Evolutionary conservation across 2,329 filamentous ascomycete genomes (phyloP), one percentile per base, ranked within the genome.

Genomic region (Akanthomyces uredinophilus): DNA sequence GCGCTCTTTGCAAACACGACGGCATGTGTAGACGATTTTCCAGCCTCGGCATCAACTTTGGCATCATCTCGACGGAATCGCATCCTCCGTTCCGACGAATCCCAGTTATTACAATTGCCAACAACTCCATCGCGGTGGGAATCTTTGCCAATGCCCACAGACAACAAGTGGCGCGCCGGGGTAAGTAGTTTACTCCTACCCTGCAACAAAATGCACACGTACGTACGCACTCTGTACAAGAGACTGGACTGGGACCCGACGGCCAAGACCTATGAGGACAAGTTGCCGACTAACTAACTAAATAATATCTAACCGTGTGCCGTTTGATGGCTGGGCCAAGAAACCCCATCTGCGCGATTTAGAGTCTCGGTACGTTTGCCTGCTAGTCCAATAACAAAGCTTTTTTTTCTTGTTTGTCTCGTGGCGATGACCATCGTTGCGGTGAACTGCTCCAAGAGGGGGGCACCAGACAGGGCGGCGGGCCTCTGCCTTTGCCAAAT

Each of bases 341-440:
- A 10, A 29, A 29, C n/a, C 32, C 55, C 43, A 49, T 58, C n/a
- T 58, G 43, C 29, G 29, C 32, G 43, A 58, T 58, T 58, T 49
- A 55, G 22, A 27, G 10, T 20, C 20, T 29, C 44, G 43, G 16
- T 32, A 13, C 18, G 55, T 49, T 58, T 46, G 55, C 27, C 44
- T 41, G 22, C 14, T 14, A 37, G 27, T 29, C 27, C 5, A 14
- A 16, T 39, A 39, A 39, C 14, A 16, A 39, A 22, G 41, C 16
- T 10, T 6, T 35, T 49, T 58, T 11, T 10, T 6, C 22, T 49
- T 58, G 54, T 58, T 49, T 49, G 55, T 58, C 18, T 35, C 16
- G 20, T 13, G 16, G 55, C 43, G 18, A 49, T 16, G 32, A 27
- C 29, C 32, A 8, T 37, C 43, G 13, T 41, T 50, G 56, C 56